These are phyloP conservation scores for Sarocladium brachiariae DNA, from an alignment of 2,329 filamentous ascomycete genomes.

Conservation along the genomic window DNA sequence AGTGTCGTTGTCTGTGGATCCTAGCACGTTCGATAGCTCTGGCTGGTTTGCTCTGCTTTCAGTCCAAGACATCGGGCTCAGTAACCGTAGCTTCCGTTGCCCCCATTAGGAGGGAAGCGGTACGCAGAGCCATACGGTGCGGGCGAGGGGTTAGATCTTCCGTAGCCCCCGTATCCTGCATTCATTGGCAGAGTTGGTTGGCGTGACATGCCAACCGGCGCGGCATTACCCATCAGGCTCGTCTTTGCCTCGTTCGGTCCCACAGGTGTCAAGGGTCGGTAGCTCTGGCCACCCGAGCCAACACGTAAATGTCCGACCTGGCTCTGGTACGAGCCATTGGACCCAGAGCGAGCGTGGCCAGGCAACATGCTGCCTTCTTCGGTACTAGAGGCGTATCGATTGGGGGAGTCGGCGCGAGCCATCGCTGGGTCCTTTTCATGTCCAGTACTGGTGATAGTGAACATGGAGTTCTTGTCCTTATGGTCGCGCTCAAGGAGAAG, in stretches of 20 bases:
- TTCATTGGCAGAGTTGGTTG: constrained; percentile 27
- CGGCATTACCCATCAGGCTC: constrained; percentile 31
- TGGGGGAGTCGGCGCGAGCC: constrained; percentile 24
- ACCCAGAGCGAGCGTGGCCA: not conserved
- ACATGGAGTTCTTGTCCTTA: constrained; percentile 31
- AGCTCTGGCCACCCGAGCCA: constrained; percentile 20
- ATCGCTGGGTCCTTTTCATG: constrained; percentile 25
- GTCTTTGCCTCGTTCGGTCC: constrained; percentile 28
- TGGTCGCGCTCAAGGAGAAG: constrained; percentile 60
- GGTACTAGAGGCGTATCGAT: constrained; percentile 21
- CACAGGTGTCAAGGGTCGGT: constrained; percentile 32
- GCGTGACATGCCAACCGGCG: constrained; percentile 28
- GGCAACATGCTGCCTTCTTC: constrained; percentile 13
- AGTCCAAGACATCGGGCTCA: not conserved
- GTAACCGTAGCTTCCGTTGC: not conserved
- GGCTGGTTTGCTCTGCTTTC: too few relatives aligned
- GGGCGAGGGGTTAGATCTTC: not conserved
- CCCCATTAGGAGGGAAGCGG: constrained; percentile 5
- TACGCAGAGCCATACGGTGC: constrained; percentile 15
- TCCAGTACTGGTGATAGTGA: constrained; percentile 34
- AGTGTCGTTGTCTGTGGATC: not conserved
- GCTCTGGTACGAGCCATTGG: not conserved
- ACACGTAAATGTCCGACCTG: not conserved
- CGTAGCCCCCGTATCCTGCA: constrained; percentile 10
- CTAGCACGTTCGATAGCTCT: not conserved